Evolutionary conservation across 345 rosid species (phyloP).

Genomic region (Brassica cretica): DNA sequence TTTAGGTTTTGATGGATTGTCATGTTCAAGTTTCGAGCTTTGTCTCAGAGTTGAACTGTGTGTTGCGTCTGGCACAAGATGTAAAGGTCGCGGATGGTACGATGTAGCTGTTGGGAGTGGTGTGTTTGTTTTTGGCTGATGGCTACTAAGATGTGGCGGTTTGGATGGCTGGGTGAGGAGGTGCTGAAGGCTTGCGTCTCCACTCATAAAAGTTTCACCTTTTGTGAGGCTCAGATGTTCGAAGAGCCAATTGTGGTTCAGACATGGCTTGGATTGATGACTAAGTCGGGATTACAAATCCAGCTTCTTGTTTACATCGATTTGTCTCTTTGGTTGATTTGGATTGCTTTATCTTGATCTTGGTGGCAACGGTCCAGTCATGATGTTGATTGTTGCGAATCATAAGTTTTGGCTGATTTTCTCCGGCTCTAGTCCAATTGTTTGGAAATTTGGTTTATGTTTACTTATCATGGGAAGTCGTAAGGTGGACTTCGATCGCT

Average conservation of each 20-base stretch:
- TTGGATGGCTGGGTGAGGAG: no score
- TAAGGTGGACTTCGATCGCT: no score
- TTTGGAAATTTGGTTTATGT: no score
- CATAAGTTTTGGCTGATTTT: neutral
- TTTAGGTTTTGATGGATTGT: neutral
- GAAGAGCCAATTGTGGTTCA: no score
- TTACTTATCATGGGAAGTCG: no score
- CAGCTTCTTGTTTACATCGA: no score
- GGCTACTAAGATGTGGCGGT: no score
- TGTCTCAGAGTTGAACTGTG: neutral
- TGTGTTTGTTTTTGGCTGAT: no score
- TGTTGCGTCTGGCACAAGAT: neutral
- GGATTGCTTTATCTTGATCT: neutral
- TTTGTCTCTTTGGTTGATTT: neutral
- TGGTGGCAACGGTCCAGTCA: neutral
- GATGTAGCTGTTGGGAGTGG: neutral
- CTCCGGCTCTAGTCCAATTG: neutral
- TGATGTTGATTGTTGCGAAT: neutral
- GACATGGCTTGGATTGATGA: no score
- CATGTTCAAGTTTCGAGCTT: neutral
- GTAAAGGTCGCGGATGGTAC: neutral
- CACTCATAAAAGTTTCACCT: neutral
- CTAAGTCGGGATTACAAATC: no score
- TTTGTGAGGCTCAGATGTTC: neutral
- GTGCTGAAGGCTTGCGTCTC: no score